Percentiles rank a stretch among this genome's conserved stretches.
Evolutionary conservation across 23 red algal genomes (phyloP).

Genomic region (Chondrus crispus): DNA sequence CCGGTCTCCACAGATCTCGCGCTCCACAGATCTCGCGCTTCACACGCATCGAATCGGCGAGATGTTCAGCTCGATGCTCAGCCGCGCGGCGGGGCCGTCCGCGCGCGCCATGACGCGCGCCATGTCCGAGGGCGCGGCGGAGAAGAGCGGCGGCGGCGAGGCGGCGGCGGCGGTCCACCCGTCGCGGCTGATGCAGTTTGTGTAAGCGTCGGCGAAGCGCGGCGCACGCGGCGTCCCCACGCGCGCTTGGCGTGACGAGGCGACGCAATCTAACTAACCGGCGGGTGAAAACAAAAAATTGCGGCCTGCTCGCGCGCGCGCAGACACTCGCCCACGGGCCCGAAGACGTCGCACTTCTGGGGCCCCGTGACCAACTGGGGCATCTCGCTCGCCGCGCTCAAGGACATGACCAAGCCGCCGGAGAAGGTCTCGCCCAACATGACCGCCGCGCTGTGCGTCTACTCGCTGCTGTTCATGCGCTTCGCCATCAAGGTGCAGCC

Average conservation of each 20-base stretch:
- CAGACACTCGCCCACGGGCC: constrained; percentile 86
- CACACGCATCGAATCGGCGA: neutral
- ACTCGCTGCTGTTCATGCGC: constrained; percentile 95
- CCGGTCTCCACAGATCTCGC: no score
- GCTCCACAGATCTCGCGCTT: neutral
- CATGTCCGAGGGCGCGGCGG: constrained; percentile 18
- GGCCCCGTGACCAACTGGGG: constrained; percentile 96
- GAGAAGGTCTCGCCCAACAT: constrained; percentile 89
- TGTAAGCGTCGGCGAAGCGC: no score
- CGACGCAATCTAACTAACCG: no score
- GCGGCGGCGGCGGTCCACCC: no score
- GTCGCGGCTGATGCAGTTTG: no score
- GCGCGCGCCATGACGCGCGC: neutral
- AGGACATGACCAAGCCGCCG: constrained; percentile 89
- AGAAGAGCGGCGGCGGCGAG: neutral
- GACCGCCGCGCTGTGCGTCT: constrained; percentile 90
- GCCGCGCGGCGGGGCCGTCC: neutral
- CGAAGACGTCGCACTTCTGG: constrained; percentile 97
- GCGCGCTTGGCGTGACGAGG: neutral
- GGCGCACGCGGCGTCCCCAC: neutral
- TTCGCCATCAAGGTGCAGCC: constrained; percentile 93
- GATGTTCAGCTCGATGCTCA: constrained; percentile 23
- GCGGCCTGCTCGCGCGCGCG: neutral
- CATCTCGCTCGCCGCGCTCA: constrained; percentile 74
- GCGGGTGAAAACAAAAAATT: neutral